Evolutionary conservation across 345 rosid species (phyloP).

Genomic region (Eucalyptus leucophloia): DNA sequence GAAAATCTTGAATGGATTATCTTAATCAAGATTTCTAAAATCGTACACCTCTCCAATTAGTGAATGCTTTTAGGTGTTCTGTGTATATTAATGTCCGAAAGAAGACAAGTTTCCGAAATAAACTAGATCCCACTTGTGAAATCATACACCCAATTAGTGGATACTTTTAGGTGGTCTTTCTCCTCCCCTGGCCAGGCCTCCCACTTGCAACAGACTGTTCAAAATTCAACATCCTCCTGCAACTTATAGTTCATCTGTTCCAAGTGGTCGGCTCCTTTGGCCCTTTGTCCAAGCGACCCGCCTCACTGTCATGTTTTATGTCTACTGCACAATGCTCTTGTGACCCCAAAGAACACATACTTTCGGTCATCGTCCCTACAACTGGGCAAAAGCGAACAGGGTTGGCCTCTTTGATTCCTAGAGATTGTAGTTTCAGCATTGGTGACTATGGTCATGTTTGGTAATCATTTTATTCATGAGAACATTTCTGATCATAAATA

Average conservation of each 20-base stretch:
- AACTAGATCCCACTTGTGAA: neutral
- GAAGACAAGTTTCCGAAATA: neutral
- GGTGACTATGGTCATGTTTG: neutral
- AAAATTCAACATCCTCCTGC: neutral
- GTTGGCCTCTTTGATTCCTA: neutral
- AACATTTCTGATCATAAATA: too few species aligned
- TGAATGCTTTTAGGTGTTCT: neutral
- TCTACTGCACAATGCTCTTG: neutral
- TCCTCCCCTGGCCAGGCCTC: neutral
- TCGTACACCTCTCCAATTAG: neutral
- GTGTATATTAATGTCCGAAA: neutral
- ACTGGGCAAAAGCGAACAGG: neutral
- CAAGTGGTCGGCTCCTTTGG: neutral
- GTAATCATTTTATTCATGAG: rapidly evolving
- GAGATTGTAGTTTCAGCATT: neutral
- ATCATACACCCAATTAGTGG: neutral
- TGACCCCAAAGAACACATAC: neutral
- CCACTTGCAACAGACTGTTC: neutral
- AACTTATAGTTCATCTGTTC: neutral
- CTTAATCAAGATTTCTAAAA: neutral
- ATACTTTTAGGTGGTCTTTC: neutral
- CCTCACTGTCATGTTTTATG: neutral
- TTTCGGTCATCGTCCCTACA: neutral
- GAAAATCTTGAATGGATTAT: neutral
- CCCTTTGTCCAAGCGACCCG: neutral